These are phyloP conservation scores for Ambrosia trifida DNA, from an alignment of 129 eudicot genomes.

Conservation along the genomic window DNA sequence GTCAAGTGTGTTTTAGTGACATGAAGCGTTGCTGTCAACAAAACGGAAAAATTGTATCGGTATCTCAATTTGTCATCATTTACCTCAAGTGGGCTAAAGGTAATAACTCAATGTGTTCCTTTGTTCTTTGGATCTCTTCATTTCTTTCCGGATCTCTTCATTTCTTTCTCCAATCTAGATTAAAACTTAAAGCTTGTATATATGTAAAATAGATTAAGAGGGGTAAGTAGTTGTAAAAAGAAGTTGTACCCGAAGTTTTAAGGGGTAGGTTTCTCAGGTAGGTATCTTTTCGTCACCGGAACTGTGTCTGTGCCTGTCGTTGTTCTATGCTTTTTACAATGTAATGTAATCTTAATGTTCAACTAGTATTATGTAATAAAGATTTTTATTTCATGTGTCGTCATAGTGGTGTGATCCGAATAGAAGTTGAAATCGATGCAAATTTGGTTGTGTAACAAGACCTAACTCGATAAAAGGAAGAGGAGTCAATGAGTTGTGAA, in stretches of 20 bases:
- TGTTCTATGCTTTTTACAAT: slow-evolving; percentile 22
- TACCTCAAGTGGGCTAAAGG: neutral
- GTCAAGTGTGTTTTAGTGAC: slow-evolving; percentile 27
- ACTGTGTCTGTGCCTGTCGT: slow-evolving; percentile 15
- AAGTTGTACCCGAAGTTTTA: slow-evolving; percentile 20
- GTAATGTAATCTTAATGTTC: slow-evolving; percentile 1
- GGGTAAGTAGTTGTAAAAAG: slow-evolving; percentile 13
- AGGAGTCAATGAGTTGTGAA: no score
- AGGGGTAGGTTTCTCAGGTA: slow-evolving; percentile 19
- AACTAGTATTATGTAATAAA: slow-evolving; percentile 11
- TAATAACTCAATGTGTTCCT: slow-evolving; percentile 18
- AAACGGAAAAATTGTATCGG: slow-evolving; percentile 32
- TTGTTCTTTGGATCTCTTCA: slow-evolving; percentile 30
- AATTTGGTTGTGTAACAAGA: neutral
- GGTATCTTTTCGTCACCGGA: slow-evolving; percentile 21
- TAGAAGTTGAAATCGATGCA: neutral
- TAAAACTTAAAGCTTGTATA: neutral
- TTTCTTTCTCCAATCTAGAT: neutral
- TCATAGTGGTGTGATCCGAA: neutral
- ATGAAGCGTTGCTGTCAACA: slow-evolving; percentile 29
- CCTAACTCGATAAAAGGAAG: neutral
- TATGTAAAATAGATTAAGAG: slow-evolving; percentile 25
- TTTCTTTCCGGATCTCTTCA: slow-evolving; percentile 20
- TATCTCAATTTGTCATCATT: slow-evolving; percentile 18
- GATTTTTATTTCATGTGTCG: neutral